These are phyloP conservation scores for Dioszegia crocea DNA, from an alignment of 768 basidiomycete species.

Conservation along the genomic window DNA sequence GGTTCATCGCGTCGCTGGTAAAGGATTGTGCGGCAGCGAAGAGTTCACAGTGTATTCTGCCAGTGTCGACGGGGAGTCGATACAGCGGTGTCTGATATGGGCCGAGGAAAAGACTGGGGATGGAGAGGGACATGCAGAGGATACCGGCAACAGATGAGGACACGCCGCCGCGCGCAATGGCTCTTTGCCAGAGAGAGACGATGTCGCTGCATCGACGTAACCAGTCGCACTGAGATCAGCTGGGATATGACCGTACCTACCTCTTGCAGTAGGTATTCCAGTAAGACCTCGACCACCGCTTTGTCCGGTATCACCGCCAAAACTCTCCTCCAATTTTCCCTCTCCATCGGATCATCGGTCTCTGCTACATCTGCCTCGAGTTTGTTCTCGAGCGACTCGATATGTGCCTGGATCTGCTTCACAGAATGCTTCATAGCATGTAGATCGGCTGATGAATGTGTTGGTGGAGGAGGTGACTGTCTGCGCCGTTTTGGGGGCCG, in stretches of 20 bases:
- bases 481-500: background rate
- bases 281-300: constrained; percentile 14
- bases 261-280: constrained; percentile 23
- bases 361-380: background rate
- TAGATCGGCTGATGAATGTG: background rate
- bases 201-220: constrained; percentile 13
- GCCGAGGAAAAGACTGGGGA: constrained; percentile 13
- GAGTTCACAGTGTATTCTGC: background rate
- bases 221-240: constrained; percentile 21
- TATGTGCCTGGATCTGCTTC: background rate
- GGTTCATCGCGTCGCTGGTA: background rate
- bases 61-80: constrained; percentile 2
- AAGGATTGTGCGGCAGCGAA: background rate
- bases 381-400: background rate
- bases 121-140: constrained; percentile 17
- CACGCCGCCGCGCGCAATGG: background rate
- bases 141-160: constrained; percentile 11
- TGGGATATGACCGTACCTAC: constrained; percentile 1
- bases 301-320: constrained; percentile 9
- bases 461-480: background rate
- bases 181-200: constrained; percentile 1
- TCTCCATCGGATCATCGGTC: constrained; percentile 8
- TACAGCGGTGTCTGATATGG: constrained; percentile 6
- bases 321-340: constrained; percentile 15
- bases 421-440: background rate